These are phyloP conservation scores for Tuber brumale DNA, from an alignment of 495 filamentous ascomycete genomes.

Conservation along the genomic window DNA sequence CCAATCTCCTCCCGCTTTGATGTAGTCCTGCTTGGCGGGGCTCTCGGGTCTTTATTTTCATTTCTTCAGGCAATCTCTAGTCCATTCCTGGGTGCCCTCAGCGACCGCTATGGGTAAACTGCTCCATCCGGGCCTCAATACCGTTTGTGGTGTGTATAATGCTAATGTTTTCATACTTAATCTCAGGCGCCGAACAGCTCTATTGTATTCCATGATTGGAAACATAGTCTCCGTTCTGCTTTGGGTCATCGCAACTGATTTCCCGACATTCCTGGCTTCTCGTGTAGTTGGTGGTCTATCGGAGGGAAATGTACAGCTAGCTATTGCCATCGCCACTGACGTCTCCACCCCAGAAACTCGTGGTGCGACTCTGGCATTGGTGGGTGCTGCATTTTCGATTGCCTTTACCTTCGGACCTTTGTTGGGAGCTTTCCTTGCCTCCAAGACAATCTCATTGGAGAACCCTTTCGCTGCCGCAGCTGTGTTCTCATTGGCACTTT, in stretches of 20 bases:
- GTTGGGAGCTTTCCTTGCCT: constrained; percentile 73
- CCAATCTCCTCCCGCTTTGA: constrained; percentile 96
- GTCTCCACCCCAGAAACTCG: constrained; percentile 75
- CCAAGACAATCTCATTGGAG: constrained; percentile 56
- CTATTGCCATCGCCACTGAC: constrained; percentile 93
- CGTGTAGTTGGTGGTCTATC: constrained; percentile 87
- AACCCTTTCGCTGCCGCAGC: constrained; percentile 94
- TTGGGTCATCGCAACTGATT: constrained; percentile 88
- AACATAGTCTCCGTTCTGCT: constrained; percentile 88
- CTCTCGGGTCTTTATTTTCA: constrained; percentile 87
- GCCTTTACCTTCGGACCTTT: constrained; percentile 95
- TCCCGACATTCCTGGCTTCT: constrained; percentile 88
- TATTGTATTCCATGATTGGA: constrained; percentile 89
- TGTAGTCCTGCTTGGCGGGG: constrained; percentile 91
- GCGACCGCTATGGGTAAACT: constrained; percentile 67
- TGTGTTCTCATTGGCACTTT: constrained; percentile 70
- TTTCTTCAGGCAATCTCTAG: constrained; percentile 89
- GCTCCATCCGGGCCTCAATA: background rate
- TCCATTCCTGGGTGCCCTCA: constrained; percentile 80
- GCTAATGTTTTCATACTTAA: background rate
- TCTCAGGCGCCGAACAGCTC: constrained; percentile 61
- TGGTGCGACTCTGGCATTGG: constrained; percentile 87
- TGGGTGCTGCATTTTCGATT: constrained; percentile 93
- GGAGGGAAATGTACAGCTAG: constrained; percentile 94
- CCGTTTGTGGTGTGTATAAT: background rate